These are phyloP conservation scores for Globisporangium nunn DNA, from an alignment of 352 stramenopile genomes.

Conservation along the genomic window DNA sequence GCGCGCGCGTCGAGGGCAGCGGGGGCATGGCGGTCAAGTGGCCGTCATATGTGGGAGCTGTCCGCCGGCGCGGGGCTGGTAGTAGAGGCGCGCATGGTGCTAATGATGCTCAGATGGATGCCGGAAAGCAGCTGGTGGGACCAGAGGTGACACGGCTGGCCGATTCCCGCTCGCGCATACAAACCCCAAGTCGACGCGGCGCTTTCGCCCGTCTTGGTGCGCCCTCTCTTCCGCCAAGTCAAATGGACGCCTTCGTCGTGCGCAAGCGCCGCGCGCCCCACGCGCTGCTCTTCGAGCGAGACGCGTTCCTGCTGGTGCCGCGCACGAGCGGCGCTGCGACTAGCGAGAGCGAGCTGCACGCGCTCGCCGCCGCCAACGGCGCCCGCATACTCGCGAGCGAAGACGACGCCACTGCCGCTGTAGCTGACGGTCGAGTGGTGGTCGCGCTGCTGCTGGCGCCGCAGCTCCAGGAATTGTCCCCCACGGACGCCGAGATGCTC, in stretches of 20 bases:
- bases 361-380: constrained; percentile 22
- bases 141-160: no score
- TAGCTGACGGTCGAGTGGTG: constrained; percentile 1
- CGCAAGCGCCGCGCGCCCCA: constrained; percentile 15
- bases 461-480: neutral
- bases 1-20: neutral
- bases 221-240: no score
- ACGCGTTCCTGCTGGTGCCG: constrained; percentile 22
- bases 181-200: no score
- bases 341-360: constrained; percentile 9
- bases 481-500: constrained; percentile 14
- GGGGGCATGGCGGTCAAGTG: constrained; percentile 7
- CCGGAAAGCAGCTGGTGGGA: neutral
- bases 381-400: constrained; percentile 19
- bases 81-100: neutral
- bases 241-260: constrained; percentile 60
- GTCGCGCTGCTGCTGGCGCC: constrained; percentile 22
- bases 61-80: neutral
- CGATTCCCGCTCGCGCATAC: no score
- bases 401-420: neutral
- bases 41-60: neutral
- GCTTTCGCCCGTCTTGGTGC: no score
- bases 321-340: neutral
- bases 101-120: neutral
- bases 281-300: constrained; percentile 27